Base-by-base conservation (phyloP, 2,329 filamentous ascomycete species). In the Juglanconis sp. region DNA sequence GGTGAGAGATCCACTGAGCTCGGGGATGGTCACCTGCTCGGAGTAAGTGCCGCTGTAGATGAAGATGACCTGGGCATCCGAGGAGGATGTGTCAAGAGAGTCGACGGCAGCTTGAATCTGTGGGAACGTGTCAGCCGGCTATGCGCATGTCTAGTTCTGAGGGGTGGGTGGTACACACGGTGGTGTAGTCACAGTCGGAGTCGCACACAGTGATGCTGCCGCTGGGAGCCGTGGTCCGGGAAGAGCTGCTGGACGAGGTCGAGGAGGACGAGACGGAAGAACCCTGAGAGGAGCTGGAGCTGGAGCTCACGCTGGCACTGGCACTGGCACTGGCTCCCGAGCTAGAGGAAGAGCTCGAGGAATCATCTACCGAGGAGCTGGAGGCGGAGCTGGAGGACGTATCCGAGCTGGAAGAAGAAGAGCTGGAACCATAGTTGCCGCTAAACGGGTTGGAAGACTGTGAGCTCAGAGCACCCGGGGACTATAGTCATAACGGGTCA, bases 11-110 rank as follows among this genome's bases (percentile, higher is more conserved):
- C 77, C 79, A 32, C 74, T 75, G 48, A 79, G 73, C 3, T 71
- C 66, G 7, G 77, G 73, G 50, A 86, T 77, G 65, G 77, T 81
- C 53, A 86, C 81, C 69, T 86, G 83, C 68, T 86, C 83, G 11
- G 72, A 72, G 73, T 86, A 86, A 46, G 79, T 85, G 4, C 84
- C 83, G 48, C 79, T 56, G 32, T 56, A 63, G 53, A 63, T 63
- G 55, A 58, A 63, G 44, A 63, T 63, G 47, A 48, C 51, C 48
- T 57, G 54, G 32, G 52, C 55, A 15, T 31, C 30, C 3, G 56
- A 54, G 34, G 59, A 58, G 15, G 58, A 61, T 11, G 59, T 56
- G 58, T 40, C 31, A 32, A 63, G 56, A 31, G 61, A 61, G 49
- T 59, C 56, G 48, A 63, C 61, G 42, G 61, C 61, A 17, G 50